Evolutionary conservation across 176 grass and related monocot species (phyloP).

Genomic region (Triticum monococcum): DNA sequence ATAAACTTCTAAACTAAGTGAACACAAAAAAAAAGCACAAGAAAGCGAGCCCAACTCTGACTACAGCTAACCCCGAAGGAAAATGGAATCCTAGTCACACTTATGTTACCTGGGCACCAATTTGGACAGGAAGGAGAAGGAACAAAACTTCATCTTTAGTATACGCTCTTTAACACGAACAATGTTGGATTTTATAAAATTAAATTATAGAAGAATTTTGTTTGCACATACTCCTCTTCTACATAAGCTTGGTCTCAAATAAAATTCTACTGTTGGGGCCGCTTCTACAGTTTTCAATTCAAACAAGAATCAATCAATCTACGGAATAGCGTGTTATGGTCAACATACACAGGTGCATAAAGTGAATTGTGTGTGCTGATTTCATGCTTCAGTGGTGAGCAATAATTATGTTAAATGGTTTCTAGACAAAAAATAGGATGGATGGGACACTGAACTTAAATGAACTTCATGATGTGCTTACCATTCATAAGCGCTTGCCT

Average conservation of each 20-base stretch:
- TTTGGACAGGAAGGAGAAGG: background rate
- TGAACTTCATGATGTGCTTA: conserved; percentile 27
- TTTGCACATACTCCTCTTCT: background rate
- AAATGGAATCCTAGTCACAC: background rate
- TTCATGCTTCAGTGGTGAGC: conserved; percentile 1
- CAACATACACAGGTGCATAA: background rate
- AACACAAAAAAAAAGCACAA: background rate
- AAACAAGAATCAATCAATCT: background rate
- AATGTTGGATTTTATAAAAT: background rate
- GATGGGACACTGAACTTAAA: background rate
- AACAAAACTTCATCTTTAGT: background rate
- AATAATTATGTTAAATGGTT: conserved; percentile 1
- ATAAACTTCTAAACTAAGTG: background rate
- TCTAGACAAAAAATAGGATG: background rate
- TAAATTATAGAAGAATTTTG: background rate
- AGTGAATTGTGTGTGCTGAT: background rate
- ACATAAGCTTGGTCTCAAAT: too few relatives aligned
- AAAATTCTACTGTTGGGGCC: too few relatives aligned
- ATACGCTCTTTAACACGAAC: background rate
- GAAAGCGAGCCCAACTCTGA: background rate
- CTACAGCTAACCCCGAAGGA: background rate
- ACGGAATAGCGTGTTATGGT: background rate
- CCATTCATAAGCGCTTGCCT: conserved; percentile 63
- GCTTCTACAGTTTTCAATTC: too few relatives aligned
- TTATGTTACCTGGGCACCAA: background rate